Base-by-base conservation (phyloP, 495 filamentous ascomycete species). In the Hyaloscypha hepaticicola region DNA sequence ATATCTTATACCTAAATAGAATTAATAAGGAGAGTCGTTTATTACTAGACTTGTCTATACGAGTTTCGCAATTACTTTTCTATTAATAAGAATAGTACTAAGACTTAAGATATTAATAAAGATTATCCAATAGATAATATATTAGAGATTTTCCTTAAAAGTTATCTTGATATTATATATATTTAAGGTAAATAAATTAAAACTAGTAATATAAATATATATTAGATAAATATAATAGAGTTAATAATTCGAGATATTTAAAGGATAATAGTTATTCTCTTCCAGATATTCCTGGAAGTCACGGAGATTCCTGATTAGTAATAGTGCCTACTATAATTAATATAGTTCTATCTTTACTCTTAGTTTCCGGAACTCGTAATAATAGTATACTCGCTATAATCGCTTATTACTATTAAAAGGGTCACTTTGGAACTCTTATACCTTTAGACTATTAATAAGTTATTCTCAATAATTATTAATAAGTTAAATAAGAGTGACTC, bases 391-490 rank as follows among this genome's bases (percentile, higher is more conserved):
- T 34, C 41, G 41, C 21, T 34, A 49, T 51, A 61, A 27, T 1
- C n/a, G 29, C 64, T 66, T 66, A 48, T 66, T 49, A n/a, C 57
- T 29, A 49, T 49, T 55, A 28, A 55, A 56, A 61, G 64, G 58
- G 31, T 60, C 33, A 31, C 56, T 25, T 60, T 38, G 26, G 41
- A 65, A 27, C 27, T 65, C 63, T 65, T 60, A 41, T 33, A 56
- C 58, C 52, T 64, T 58, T 25, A 64, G 34, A 45, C 64, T 41
- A 56, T 2, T 49, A 61, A 49, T 25, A 27, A 66, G 64, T n/a
- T 19, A 50, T 66, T 66, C 64, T 31, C 38, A 66, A 62, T 66
- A 52, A 29, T 57, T 24, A 52, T 66, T 49, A 53, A 62, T 31
- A 16, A 66, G 64, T 52, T 58, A 41, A 6, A 58, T 52, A 1